Conservation (phyloP, 1,284 basidiomycete species). For the Trametes sp. region DNA sequence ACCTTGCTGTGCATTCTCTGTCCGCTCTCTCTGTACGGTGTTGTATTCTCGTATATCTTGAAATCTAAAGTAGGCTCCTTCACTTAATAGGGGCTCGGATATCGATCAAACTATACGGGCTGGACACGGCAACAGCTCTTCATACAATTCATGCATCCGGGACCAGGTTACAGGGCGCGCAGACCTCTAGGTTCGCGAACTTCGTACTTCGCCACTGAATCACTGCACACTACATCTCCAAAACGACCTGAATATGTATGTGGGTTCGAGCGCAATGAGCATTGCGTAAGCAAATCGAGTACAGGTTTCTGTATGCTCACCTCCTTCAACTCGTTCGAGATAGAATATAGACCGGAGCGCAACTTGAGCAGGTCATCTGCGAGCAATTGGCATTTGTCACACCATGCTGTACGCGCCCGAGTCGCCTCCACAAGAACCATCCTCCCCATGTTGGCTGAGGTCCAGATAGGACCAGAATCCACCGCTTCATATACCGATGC, state of each 20-base stretch:
- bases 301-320: too few species aligned
- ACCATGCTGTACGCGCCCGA: neutral
- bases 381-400: neutral
- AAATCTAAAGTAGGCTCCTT: slow-evolving; percentile 35
- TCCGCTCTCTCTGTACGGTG: slow-evolving; percentile 34
- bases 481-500: neutral
- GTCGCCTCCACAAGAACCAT: neutral
- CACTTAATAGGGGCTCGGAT: slow-evolving; percentile 20
- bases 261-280: neutral
- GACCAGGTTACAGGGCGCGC: too few species aligned
- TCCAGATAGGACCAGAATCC: neutral
- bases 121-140: too few species aligned
- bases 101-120: too few species aligned
- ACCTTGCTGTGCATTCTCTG: slow-evolving; percentile 36
- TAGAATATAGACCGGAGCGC: neutral
- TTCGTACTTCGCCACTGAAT: too few species aligned
- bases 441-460: neutral
- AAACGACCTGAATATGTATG: neutral
- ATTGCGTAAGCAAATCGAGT: too few species aligned
- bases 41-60: slow-evolving; percentile 42
- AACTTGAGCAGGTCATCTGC: neutral
- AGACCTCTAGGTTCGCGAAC: too few species aligned
- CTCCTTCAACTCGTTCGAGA: neutral
- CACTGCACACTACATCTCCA: neutral
- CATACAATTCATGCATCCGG: too few species aligned